phyloP scores from a whole-genome alignment of 2,329 filamentous ascomycete species.

The Colletotrichum viniferum region DNA sequence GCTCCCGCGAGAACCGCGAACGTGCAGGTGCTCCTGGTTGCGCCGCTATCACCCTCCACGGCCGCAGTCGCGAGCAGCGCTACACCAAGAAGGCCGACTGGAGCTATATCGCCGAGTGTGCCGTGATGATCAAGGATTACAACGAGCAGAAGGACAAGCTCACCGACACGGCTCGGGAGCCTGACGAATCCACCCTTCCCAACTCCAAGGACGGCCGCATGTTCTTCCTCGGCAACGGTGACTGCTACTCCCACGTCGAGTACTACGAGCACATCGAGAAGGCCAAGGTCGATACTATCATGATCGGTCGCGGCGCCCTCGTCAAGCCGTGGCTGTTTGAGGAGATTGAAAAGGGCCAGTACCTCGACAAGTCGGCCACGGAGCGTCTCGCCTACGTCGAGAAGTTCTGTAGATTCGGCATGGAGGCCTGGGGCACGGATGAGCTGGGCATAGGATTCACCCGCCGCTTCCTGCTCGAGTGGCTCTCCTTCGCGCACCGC shows the following conservation, averaged over 20 bases:
- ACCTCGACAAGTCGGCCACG: constrained; percentile 90
- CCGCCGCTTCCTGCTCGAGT: constrained; percentile 90
- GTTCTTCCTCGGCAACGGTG: constrained; percentile 95
- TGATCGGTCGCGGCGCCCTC: constrained; percentile 94
- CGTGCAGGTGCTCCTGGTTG: constrained; percentile 79
- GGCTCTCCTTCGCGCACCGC: constrained; percentile 89
- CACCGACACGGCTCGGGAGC: constrained; percentile 78
- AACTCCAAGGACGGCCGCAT: constrained; percentile 70
- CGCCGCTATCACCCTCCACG: constrained; percentile 94
- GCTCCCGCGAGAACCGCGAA: constrained; percentile 73
- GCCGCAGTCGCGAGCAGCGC: constrained; percentile 89
- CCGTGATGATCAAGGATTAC: constrained; percentile 80
- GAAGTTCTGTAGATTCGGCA: constrained; percentile 86
- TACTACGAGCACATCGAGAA: constrained; percentile 81
- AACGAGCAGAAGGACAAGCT: constrained; percentile 70
- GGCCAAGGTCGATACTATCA: constrained; percentile 86
- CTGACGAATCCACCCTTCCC: constrained; percentile 75
- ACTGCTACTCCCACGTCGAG: constrained; percentile 91
- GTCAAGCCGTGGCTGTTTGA: constrained; percentile 99
- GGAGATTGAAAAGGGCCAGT: constrained; percentile 89
- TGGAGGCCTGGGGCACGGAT: constrained; percentile 95
- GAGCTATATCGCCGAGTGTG: constrained; percentile 90
- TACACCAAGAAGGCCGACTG: constrained; percentile 95
- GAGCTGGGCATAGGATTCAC: constrained; percentile 93
- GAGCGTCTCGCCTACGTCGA: constrained; percentile 88